phyloP scores from a whole-genome alignment of 2,329 filamentous ascomycete species.

The Penicillium nordicum region DNA sequence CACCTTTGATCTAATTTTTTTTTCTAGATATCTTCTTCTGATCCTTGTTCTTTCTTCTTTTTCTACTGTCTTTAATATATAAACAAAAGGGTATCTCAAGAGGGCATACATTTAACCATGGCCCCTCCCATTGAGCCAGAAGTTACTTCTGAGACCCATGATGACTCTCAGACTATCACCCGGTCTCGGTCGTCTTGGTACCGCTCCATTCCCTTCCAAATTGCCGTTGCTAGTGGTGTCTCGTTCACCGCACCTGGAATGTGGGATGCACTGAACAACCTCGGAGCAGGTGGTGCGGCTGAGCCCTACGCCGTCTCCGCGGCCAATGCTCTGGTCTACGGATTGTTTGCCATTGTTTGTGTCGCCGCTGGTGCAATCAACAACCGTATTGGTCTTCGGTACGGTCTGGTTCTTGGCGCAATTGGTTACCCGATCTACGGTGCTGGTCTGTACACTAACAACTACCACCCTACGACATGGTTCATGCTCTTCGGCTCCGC shows the following conservation, averaged over 20 bases:
- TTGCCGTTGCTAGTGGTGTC: slow-evolving; percentile 22
- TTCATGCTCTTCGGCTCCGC: slow-evolving; percentile 49
- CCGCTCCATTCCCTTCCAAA: slow-evolving; percentile 26
- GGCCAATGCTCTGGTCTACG: slow-evolving; percentile 50
- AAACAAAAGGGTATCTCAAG: neutral
- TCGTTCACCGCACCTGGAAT: slow-evolving; percentile 34
- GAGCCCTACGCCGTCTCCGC: slow-evolving; percentile 52
- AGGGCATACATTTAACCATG: neutral
- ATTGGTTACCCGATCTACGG: slow-evolving; percentile 49
- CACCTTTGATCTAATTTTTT: neutral
- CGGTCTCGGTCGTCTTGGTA: slow-evolving; percentile 13
- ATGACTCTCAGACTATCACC: neutral
- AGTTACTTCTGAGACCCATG: neutral
- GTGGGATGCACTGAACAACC: slow-evolving; percentile 55
- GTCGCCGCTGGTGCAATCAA: slow-evolving; percentile 48
- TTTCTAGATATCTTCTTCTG: neutral
- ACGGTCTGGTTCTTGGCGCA: slow-evolving; percentile 41
- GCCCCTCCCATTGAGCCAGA: slow-evolving; percentile 1
- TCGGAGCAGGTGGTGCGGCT: slow-evolving; percentile 52
- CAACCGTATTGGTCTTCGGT: slow-evolving; percentile 47
- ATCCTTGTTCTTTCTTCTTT: neutral
- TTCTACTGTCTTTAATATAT: neutral
- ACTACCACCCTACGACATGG: slow-evolving; percentile 50
- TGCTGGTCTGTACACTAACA: slow-evolving; percentile 50
- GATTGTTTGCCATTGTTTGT: slow-evolving; percentile 47